A percentile compares a stretch with the other conserved stretches of the same genome.
Conservation (phyloP, 2,329 filamentous ascomycete species). For the Shiraia sp. region DNA sequence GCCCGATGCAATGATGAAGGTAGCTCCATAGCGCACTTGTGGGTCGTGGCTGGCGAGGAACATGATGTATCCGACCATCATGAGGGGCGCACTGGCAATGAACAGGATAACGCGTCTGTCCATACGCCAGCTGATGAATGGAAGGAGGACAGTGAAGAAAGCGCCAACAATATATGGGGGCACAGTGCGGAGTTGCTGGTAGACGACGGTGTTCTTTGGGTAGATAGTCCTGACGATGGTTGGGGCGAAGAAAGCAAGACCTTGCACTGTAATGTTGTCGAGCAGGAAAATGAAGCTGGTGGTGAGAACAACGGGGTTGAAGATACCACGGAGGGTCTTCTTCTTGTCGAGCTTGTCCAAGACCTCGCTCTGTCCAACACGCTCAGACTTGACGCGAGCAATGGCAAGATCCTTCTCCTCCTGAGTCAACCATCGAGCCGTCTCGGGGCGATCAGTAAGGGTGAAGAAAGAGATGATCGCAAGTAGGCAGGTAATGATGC, state of each 20-base stretch:
- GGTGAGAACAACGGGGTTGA: conserved; percentile 63
- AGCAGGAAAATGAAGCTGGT: conserved; percentile 65
- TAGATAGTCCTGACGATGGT: conserved; percentile 74
- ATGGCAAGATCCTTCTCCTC: conserved; percentile 70
- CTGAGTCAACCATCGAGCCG: conserved; percentile 66
- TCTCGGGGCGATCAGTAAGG: conserved; percentile 70
- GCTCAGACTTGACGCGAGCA: conserved; percentile 70
- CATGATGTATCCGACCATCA: conserved; percentile 68
- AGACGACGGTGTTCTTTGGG: conserved; percentile 59
- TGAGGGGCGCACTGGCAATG: conserved; percentile 62
- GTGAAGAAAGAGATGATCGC: conserved; percentile 65
- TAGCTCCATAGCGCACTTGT: conserved; percentile 67
- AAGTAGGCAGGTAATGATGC: conserved; percentile 63
- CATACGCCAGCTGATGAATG: conserved; percentile 63
- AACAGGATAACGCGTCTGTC: conserved; percentile 66
- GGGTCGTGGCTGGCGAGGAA: conserved; percentile 61
- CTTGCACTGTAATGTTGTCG: conserved; percentile 72
- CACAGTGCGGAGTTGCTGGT: conserved; percentile 71
- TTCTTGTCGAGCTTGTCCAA: conserved; percentile 64
- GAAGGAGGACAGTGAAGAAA: conserved; percentile 67
- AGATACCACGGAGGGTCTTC: conserved; percentile 66
- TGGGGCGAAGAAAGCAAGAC: conserved; percentile 70
- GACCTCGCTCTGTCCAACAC: conserved; percentile 63
- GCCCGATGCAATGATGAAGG: conserved; percentile 69
- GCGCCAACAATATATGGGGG: conserved; percentile 72